Evolutionary conservation across 2,329 filamentous ascomycete species (phyloP), one percentile per base, ranked within the genome.

Genomic region (Penicillium occitanis): DNA sequence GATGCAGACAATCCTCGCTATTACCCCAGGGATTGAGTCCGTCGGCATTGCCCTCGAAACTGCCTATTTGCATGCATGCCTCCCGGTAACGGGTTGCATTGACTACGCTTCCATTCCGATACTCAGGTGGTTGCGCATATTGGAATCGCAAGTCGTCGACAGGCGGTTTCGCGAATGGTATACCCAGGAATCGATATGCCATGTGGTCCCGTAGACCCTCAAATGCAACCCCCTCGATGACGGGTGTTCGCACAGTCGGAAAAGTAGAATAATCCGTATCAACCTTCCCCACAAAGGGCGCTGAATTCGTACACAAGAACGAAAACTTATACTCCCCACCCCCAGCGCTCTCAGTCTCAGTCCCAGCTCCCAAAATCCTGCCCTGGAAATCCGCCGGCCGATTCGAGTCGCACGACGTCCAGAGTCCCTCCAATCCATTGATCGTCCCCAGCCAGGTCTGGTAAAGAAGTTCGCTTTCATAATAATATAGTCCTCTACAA

Each of bases 121-220:
- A 65, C n/a, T 64, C 42, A 71, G 74, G 14, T 30, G 70, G 65
- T 59, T 78, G 76, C 13, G 65, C 61, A n/a, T 66, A 66, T 37
- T 66, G 55, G 72, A 75, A 78, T 64, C 76, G 66, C 11, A 73
- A 66, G 5, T 65, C 65, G 7, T 74, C 74, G 5, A 69, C 73
- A 13, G 75, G 74, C 2, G 75, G 70, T 48, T 74, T 73, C 25
- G 76, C 75, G 65, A 73, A 78, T 7, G 75, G 75, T 46, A 78
- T 75, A 6, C 65, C 65, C 10, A 66, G 33, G 19, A 66, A 66
- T 46, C 65, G 65, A 50, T 63, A 66, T 7, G 61, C 65, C 65
- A 66, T 66, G 19, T 66, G 61, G 14, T 66, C 65, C 8, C 61
- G 46, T 14, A 66, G 5, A 13, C 65, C 65, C 35, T 64, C 42